A percentile compares a stretch with the other conserved stretches of the same genome.
Conservation (phyloP, 371 early-diverging fungal genomes). For the Mucor velutinosus region DNA sequence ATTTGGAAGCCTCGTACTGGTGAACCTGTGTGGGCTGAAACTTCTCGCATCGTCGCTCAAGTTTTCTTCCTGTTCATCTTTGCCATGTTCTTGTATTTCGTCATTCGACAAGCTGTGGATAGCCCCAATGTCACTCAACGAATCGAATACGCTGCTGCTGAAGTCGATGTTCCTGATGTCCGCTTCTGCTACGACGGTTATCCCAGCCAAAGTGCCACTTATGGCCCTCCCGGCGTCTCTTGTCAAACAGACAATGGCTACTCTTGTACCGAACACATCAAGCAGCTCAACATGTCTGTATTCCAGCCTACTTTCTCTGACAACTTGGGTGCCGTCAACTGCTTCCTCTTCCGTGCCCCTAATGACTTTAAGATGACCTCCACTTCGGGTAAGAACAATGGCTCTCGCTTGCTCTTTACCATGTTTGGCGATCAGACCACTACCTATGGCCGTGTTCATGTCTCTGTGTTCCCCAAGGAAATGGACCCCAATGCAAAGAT, state of each 20-base stretch:
- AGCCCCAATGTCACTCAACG: slow-evolving; percentile 49
- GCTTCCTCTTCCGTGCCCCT: slow-evolving; percentile 43
- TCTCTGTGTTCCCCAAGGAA: slow-evolving; percentile 42
- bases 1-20: slow-evolving; percentile 55
- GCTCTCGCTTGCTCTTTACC: slow-evolving; percentile 43
- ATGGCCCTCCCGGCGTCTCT: slow-evolving; percentile 32
- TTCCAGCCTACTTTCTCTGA: slow-evolving; percentile 42
- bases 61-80: slow-evolving; percentile 48
- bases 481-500: slow-evolving; percentile 50
- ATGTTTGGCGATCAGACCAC: slow-evolving; percentile 39
- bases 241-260: slow-evolving; percentile 46
- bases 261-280: slow-evolving; percentile 30
- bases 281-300: slow-evolving; percentile 37
- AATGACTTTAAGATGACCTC: slow-evolving; percentile 33
- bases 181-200: slow-evolving; percentile 55
- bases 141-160: slow-evolving; percentile 35
- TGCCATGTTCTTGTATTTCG: slow-evolving; percentile 41
- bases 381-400: slow-evolving; percentile 48
- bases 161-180: slow-evolving; percentile 47
- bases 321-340: slow-evolving; percentile 42
- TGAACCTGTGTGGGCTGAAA: slow-evolving; percentile 57
- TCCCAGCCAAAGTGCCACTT: slow-evolving; percentile 16
- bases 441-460: slow-evolving; percentile 42
- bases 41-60: slow-evolving; percentile 43
- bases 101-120: slow-evolving; percentile 49